Base-by-base conservation (phyloP, 2,329 filamentous ascomycete species). In the Hymenoscyphus linearis region DNA sequence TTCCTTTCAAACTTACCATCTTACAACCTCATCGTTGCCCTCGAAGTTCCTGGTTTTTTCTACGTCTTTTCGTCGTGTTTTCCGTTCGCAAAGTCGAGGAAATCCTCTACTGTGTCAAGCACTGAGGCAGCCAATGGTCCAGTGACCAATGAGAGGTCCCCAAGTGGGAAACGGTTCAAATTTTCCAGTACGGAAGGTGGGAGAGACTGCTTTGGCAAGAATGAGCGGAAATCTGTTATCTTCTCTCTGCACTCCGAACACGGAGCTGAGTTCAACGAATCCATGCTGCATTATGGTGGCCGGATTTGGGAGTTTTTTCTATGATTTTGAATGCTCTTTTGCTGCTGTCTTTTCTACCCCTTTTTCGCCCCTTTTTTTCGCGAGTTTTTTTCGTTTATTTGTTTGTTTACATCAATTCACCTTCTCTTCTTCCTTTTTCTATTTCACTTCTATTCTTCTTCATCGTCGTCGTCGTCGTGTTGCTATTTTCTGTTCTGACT, bases 141-240 rank as follows among this genome's bases (percentile, higher is more conserved):
- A n/a, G 26, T 54, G n/a, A 56, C 64, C 65, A 67, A 66, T 67
- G 22, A 58, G 44, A 61, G 40, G 18, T 34, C 40, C 53, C 47
- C 36, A 44, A 64, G 65, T 66, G 65, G 63, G 60, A 60, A 62
- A 36, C 27, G 58, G 36, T 52, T 55, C 55, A 57, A 34, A 16
- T 34, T 58, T 18, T 27, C 26, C 6, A 26, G 14, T 59, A 59
- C 53, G 60, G 63, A 52, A 47, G 35, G 1, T 14, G 31, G 40
- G 27, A 58, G 57, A 50, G 37, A 34, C 52, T 52, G 14, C 74
- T 79, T 69, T 76, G 76, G 36, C 74, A 72, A n/a, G 70, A 7
- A 50, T n/a, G 18, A 68, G 0, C 1, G 59, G 27, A 27, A 50
- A 50, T 50, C 44, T 50, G 18, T 50, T 26, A 35, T 34, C 16